Evolutionary conservation across 1,284 basidiomycete genomes (phyloP).

Genomic region (Pterulicium gracile): DNA sequence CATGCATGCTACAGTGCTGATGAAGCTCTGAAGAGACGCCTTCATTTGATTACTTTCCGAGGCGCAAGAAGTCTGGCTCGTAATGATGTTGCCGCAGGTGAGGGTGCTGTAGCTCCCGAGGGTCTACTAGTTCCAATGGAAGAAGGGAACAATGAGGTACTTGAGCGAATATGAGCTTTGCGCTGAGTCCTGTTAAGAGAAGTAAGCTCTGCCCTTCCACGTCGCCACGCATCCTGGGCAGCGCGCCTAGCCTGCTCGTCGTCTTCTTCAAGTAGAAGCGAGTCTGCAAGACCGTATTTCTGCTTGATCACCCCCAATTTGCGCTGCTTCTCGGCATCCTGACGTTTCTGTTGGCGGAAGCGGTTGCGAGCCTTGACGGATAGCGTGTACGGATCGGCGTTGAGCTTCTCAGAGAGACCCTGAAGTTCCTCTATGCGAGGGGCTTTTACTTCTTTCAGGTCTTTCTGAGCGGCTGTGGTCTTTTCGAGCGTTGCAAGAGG

Average conservation of each 20-base stretch:
- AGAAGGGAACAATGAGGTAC: too few species aligned
- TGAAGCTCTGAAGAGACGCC: too few species aligned
- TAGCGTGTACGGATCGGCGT: constrained; percentile 76
- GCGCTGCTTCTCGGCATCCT: constrained; percentile 52
- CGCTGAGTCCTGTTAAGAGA: too few species aligned
- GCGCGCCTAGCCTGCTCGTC: not conserved
- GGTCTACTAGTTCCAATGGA: too few species aligned
- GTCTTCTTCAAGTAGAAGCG: not conserved
- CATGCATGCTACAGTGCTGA: too few species aligned
- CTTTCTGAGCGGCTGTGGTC: constrained; percentile 66
- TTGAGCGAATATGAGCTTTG: too few species aligned
- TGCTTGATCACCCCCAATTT: constrained; percentile 62
- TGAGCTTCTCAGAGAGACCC: constrained; percentile 59
- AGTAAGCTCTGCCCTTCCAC: too few species aligned
- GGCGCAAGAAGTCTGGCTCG: too few species aligned
- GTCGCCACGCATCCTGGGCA: not conserved
- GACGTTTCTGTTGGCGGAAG: constrained; percentile 81
- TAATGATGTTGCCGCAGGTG: too few species aligned
- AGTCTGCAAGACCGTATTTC: constrained; percentile 52
- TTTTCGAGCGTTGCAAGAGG: constrained; percentile 87
- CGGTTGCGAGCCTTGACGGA: constrained; percentile 66
- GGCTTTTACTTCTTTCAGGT: constrained; percentile 58
- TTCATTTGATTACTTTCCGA: too few species aligned
- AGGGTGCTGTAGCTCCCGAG: too few species aligned
- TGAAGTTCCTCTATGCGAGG: constrained; percentile 76